A percentile compares a stretch with the other conserved stretches of the same genome.
Evolutionary conservation across 225 moss, liverwort and hornwort species (phyloP).

Genomic region (Polytrichum commune): DNA sequence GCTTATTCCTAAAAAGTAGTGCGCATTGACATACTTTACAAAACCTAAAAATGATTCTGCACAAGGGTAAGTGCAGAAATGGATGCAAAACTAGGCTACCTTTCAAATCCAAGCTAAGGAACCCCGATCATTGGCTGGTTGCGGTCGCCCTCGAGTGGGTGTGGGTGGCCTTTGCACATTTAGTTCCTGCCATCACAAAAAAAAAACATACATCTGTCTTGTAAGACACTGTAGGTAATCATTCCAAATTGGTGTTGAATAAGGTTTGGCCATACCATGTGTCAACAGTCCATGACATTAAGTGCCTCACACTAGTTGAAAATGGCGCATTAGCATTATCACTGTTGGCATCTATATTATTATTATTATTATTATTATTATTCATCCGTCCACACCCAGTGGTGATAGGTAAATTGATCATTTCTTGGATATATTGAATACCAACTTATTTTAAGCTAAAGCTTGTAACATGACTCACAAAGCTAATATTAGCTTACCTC

Average conservation of each 20-base stretch:
- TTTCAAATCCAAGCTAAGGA: slow-evolving; percentile 72
- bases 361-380: too few relatives aligned
- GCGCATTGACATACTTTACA: slow-evolving; percentile 44
- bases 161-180: slow-evolving; percentile 87
- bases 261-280: background rate
- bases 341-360: too few relatives aligned
- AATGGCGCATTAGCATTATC: too few relatives aligned
- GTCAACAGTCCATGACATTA: too few relatives aligned
- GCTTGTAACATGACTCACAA: too few relatives aligned
- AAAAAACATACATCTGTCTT: background rate
- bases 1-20: slow-evolving; percentile 30
- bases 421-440: too few relatives aligned
- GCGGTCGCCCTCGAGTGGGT: slow-evolving; percentile 78
- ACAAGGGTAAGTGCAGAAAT: slow-evolving; percentile 18
- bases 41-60: slow-evolving; percentile 27
- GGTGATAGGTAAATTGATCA: too few relatives aligned
- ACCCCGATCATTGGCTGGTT: slow-evolving; percentile 65
- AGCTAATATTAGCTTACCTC: too few relatives aligned
- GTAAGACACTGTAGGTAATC: background rate
- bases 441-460: too few relatives aligned
- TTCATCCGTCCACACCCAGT: too few relatives aligned
- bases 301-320: too few relatives aligned
- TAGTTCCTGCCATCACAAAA: slow-evolving; percentile 45
- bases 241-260: background rate
- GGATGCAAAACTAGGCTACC: slow-evolving; percentile 23